These are phyloP conservation scores for Coemansia sp. DNA, from an alignment of 192 early-diverging fungal species.

Conservation along the genomic window DNA sequence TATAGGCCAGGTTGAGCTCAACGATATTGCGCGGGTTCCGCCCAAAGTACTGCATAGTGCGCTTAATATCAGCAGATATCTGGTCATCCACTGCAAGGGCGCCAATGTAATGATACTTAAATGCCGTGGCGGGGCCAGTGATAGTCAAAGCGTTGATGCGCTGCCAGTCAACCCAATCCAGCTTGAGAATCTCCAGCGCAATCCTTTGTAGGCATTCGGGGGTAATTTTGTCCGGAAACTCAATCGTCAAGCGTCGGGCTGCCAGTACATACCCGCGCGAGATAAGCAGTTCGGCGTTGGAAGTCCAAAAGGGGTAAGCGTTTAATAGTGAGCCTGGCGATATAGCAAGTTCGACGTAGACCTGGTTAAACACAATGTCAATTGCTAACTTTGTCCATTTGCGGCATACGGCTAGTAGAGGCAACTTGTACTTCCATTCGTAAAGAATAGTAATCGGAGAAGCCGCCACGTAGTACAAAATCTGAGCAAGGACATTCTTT, in stretches of 20 bases:
- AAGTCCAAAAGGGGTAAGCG: neutral
- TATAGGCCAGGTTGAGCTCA: neutral
- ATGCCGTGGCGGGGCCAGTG: too few relatives aligned
- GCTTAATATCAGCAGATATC: too few relatives aligned
- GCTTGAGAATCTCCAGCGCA: too few relatives aligned
- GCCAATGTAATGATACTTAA: neutral
- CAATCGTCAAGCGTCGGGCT: too few relatives aligned
- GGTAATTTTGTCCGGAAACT: too few relatives aligned
- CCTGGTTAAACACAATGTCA: neutral
- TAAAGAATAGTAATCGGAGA: neutral
- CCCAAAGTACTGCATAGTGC: too few relatives aligned
- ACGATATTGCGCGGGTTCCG: neutral
- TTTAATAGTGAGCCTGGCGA: neutral
- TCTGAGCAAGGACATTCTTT: neutral
- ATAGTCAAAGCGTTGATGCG: too few relatives aligned
- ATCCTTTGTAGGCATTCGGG: too few relatives aligned
- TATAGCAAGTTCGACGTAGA: neutral
- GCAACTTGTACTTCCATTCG: neutral
- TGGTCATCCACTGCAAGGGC: too few relatives aligned
- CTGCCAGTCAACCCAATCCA: too few relatives aligned
- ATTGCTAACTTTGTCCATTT: neutral
- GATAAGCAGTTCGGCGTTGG: neutral
- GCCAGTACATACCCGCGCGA: neutral
- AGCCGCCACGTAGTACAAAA: neutral
- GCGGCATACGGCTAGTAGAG: neutral